These are phyloP conservation scores for Talaromyces proteolyticus DNA, from an alignment of 495 filamentous ascomycete genomes.

Conservation along the genomic window DNA sequence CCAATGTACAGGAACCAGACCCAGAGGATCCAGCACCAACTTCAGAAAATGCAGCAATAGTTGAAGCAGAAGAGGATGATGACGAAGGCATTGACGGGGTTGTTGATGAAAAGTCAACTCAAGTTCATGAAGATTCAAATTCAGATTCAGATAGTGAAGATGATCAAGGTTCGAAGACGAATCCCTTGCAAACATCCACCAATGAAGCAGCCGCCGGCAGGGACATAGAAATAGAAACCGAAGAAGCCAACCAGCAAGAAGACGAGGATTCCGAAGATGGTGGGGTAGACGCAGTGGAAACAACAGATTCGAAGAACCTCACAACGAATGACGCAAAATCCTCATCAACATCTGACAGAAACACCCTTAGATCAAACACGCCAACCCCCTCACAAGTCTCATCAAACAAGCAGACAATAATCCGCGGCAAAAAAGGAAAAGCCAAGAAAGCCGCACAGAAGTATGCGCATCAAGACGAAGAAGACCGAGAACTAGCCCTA, in stretches of 20 bases:
- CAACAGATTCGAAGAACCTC: too few relatives aligned
- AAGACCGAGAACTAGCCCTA: constrained; percentile 79
- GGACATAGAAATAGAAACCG: too few relatives aligned
- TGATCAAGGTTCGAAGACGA: constrained; percentile 13
- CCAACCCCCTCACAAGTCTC: constrained; percentile 9
- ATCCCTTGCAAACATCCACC: constrained; percentile 1
- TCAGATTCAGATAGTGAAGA: constrained; percentile 25
- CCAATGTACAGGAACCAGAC: constrained; percentile 8
- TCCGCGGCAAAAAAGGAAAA: constrained; percentile 80
- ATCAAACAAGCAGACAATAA: constrained; percentile 25
- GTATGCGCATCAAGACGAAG: constrained; percentile 92
- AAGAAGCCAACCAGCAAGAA: constrained; percentile 9
- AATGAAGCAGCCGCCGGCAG: too few relatives aligned
- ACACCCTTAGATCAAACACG: background rate
- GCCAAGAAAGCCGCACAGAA: constrained; percentile 83
- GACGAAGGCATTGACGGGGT: constrained; percentile 13
- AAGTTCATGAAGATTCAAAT: constrained; percentile 12
- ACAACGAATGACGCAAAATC: constrained; percentile 9
- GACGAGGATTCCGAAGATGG: constrained; percentile 20
- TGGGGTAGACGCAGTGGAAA: constrained; percentile 14
- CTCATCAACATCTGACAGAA: too few relatives aligned
- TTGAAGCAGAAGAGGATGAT: constrained; percentile 23
- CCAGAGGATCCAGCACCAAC: constrained; percentile 5
- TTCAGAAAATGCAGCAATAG: constrained; percentile 1
- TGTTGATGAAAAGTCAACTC: constrained; percentile 22